Base-by-base conservation (phyloP, 2,329 filamentous ascomycete genomes). In the Thielaviopsis ethacetica region DNA sequence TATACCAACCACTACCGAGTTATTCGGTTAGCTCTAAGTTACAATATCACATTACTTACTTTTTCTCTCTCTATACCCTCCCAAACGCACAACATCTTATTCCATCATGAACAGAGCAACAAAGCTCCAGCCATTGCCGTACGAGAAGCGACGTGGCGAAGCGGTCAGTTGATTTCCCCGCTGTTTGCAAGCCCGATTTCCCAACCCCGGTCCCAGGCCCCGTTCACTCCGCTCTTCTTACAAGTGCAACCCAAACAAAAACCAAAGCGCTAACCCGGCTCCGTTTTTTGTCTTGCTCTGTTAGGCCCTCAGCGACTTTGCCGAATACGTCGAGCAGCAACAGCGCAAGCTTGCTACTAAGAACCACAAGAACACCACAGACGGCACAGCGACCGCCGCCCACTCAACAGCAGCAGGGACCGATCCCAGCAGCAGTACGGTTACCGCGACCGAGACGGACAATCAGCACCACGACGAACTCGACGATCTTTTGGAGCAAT, bases 241-340 rank as follows among this genome's bases (percentile, higher is more conserved):
- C 26, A n/a, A n/a, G 4, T 27, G 26, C 9, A 27, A 9, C 9
- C 4, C 9, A 27, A 27, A 9, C 26, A 27, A 27, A 4, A 4
- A 27, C 26, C 26, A 27, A 27, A 27, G 9, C 26, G 26, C 26
- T 27, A 27, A 27, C 26, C 26, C 26, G 4, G 26, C 4, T 27
- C 9, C 26, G 4, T 4, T 30, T 22, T 34, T 30, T 7, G 27
- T 9, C 30, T 13, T 21, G 38, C 0, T 55, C 12, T 17, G 38
- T 41, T 19, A 80, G 78, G 91, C 91, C 13, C 79, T 98, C 59
- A 93, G 87, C 74, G 93, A 97, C 66, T 98, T 98, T 69, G 90
- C 91, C 70, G 93, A 98, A 67, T 97, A 96, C 67, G 93, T 96
- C 64, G 90, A 97, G 71, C 86, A 90, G 69, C 91, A 97, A 70